phyloP scores from a whole-genome alignment of 345 rosid genomes.

The Toxicodendron radicans region DNA sequence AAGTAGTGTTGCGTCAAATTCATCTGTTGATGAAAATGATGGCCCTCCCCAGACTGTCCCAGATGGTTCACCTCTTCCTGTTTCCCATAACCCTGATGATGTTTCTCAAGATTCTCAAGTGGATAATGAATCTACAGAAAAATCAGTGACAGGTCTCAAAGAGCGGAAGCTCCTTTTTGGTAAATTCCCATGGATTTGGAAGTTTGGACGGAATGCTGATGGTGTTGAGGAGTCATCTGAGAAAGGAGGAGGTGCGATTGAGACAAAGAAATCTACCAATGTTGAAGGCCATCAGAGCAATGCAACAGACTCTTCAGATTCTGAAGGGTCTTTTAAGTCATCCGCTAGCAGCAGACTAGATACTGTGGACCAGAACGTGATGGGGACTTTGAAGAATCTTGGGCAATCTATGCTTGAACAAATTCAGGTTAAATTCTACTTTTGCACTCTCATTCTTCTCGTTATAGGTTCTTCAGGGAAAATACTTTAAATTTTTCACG shows the following conservation, averaged over 20 bases:
- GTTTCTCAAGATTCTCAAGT: constrained; percentile 31
- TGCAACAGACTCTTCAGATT: constrained; percentile 31
- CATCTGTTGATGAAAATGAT: constrained; percentile 46
- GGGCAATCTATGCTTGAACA: constrained; percentile 95
- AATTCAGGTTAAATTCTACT: constrained; percentile 66
- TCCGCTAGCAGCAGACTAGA: constrained; percentile 51
- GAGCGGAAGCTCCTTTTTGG: constrained; percentile 61
- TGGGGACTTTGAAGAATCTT: constrained; percentile 67
- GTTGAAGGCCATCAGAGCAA: constrained; percentile 31
- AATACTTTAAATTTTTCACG: background rate
- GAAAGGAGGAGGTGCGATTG: constrained; percentile 28
- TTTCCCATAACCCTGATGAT: constrained; percentile 49
- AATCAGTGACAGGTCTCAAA: constrained; percentile 30
- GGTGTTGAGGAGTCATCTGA: constrained; percentile 54
- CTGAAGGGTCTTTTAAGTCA: constrained; percentile 35
- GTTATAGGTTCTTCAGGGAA: background rate
- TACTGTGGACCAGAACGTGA: constrained; percentile 60
- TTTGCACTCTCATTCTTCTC: background rate
- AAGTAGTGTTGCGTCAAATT: constrained; percentile 62
- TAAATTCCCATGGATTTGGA: constrained; percentile 95
- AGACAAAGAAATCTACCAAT: constrained; percentile 36
- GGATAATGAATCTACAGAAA: constrained; percentile 33
- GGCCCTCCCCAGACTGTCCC: constrained; percentile 32
- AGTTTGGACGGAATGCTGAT: constrained; percentile 59
- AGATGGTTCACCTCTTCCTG: constrained; percentile 51